A percentile compares a stretch with the other conserved stretches of the same genome.
Evolutionary conservation across 1,284 basidiomycete species (phyloP).

Genomic region (Trametes versicolor): DNA sequence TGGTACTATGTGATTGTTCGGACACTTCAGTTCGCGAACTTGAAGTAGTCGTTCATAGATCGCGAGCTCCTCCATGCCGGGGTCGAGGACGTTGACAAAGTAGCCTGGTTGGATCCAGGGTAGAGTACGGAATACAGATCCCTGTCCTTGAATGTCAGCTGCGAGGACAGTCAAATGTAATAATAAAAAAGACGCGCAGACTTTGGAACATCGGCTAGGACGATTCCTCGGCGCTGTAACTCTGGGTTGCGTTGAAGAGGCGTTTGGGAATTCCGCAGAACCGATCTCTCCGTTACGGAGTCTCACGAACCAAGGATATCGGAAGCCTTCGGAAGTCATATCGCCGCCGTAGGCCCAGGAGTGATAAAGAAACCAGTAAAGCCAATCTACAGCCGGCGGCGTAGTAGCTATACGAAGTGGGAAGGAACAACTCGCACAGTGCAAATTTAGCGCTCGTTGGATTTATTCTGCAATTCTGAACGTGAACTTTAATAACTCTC

Average conservation of each 20-base stretch:
- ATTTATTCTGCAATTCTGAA: no score
- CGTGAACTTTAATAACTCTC: no score
- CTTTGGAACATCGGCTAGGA: background rate
- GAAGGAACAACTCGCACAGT: no score
- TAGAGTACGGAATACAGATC: background rate
- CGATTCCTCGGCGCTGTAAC: background rate
- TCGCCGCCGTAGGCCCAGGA: no score
- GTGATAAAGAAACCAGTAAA: no score
- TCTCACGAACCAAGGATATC: no score
- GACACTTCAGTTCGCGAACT: no score
- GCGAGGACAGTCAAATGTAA: no score
- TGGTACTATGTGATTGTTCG: background rate
- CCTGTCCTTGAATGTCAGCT: background rate
- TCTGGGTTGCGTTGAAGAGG: background rate
- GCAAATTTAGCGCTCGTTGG: no score
- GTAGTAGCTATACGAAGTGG: no score
- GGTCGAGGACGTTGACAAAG: slow-evolving; percentile 1
- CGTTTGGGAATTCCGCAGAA: background rate
- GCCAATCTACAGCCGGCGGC: no score
- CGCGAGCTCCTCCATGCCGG: background rate
- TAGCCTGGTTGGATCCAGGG: background rate
- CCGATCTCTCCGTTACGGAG: background rate
- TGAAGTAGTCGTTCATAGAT: background rate
- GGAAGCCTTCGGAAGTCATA: no score
- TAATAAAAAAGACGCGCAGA: background rate